A percentile compares a stretch with the other conserved stretches of the same genome.
These are phyloP conservation scores for Triticum aestivum DNA, from an alignment of 176 grass and related monocot species.

Conservation along the genomic window IWGSC_CS_RefSeq_v2.1 NC_057809.1:528281461-528281960, in stretches of 20 bases:
- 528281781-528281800: not conserved
- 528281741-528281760: not conserved
- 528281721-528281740: too few species aligned
- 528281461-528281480: not conserved
- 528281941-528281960: not conserved
- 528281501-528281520: not conserved
- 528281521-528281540: not conserved
- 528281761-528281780: not conserved
- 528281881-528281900: too few species aligned
- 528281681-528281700: too few species aligned
- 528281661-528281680: too few species aligned
- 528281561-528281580: not conserved
- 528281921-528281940: not conserved
- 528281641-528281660: too few species aligned
- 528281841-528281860: not conserved
- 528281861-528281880: too few species aligned
- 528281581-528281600: not conserved
- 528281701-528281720: too few species aligned
- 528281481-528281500: not conserved
- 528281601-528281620: not conserved
- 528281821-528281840: not conserved
- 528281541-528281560: not conserved
- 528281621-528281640: too few species aligned
- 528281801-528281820: not conserved
- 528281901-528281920: too few species aligned